Percentiles rank a stretch among this genome's conserved stretches.
These are phyloP conservation scores for Suillus luteus DNA, from an alignment of 768 basidiomycete genomes.

Conservation along the genomic window DNA sequence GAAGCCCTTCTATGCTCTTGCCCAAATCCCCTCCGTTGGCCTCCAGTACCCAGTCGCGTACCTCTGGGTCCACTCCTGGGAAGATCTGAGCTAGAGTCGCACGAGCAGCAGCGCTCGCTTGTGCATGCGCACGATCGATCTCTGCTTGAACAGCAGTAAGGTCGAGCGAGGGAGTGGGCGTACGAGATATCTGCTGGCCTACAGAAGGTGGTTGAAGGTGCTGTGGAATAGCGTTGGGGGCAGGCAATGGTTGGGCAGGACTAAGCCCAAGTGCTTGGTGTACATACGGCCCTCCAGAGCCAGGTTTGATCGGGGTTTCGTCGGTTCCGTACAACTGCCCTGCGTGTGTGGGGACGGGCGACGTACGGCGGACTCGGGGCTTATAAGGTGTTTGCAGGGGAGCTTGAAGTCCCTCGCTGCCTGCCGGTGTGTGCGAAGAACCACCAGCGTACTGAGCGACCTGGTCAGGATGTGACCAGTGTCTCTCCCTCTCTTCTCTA, in stretches of 20 bases:
- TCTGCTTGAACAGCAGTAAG: constrained; percentile 69
- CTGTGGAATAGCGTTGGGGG: constrained; percentile 28
- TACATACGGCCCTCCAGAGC: constrained; percentile 41
- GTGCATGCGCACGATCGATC: constrained; percentile 77
- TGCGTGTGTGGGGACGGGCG: constrained; percentile 33
- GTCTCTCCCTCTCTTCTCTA: constrained; percentile 44
- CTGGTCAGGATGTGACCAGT: constrained; percentile 44
- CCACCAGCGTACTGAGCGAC: constrained; percentile 28
- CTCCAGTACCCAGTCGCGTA: constrained; percentile 87
- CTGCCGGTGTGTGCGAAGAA: constrained; percentile 42
- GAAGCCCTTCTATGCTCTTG: constrained; percentile 80
- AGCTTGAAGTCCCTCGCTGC: constrained; percentile 27
- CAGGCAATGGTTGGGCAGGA: constrained; percentile 41
- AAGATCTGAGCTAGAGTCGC: constrained; percentile 89
- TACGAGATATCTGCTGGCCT: constrained; percentile 62
- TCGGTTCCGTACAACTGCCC: constrained; percentile 35
- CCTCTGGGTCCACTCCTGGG: constrained; percentile 77
- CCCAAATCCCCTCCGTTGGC: constrained; percentile 88
- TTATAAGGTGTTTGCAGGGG: constrained; percentile 72
- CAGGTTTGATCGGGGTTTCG: constrained; percentile 44
- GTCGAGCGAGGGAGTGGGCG: constrained; percentile 71
- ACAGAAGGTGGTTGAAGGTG: constrained; percentile 43
- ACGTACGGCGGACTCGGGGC: constrained; percentile 62
- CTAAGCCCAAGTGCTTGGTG: constrained; percentile 52
- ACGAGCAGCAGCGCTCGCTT: constrained; percentile 67